phyloP scores from a whole-genome alignment of 2,329 filamentous ascomycete species.

The Pseudogymnoascus pannorum region DNA sequence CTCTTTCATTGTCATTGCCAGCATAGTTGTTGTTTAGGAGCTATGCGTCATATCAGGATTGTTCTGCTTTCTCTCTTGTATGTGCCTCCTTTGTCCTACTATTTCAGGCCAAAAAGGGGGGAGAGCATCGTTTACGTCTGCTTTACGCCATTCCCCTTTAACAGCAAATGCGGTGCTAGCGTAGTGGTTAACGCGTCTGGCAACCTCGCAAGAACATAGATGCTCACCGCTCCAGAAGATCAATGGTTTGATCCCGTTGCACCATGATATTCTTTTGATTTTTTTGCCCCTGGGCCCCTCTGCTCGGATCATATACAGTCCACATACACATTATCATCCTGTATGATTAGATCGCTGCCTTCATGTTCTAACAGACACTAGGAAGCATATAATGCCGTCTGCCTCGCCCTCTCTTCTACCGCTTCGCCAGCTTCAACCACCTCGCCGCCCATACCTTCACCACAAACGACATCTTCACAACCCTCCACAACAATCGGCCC shows the following conservation, averaged over 20 bases:
- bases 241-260: not conserved
- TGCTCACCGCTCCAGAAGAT: not conserved
- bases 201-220: slow-evolving; percentile 14
- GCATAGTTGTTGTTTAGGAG: not conserved
- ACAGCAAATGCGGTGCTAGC: not conserved
- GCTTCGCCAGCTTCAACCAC: slow-evolving; percentile 23
- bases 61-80: not conserved
- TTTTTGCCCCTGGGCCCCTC: not conserved
- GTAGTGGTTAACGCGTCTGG: not conserved
- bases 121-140: not conserved
- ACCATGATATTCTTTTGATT: not conserved
- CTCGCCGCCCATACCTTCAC: slow-evolving; percentile 17
- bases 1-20: not conserved
- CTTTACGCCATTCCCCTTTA: not conserved
- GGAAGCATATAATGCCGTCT: slow-evolving; percentile 51
- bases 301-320: not conserved
- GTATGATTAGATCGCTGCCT: not conserved
- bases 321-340: not conserved
- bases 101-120: not conserved
- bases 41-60: not conserved
- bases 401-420: slow-evolving; percentile 33
- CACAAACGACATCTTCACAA: slow-evolving; percentile 19
- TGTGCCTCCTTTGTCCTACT: not conserved
- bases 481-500: slow-evolving; percentile 42
- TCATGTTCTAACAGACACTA: slow-evolving; percentile 28